These are phyloP conservation scores for Mycena rosella DNA, from an alignment of 768 basidiomycete genomes.

Conservation along the genomic window DNA sequence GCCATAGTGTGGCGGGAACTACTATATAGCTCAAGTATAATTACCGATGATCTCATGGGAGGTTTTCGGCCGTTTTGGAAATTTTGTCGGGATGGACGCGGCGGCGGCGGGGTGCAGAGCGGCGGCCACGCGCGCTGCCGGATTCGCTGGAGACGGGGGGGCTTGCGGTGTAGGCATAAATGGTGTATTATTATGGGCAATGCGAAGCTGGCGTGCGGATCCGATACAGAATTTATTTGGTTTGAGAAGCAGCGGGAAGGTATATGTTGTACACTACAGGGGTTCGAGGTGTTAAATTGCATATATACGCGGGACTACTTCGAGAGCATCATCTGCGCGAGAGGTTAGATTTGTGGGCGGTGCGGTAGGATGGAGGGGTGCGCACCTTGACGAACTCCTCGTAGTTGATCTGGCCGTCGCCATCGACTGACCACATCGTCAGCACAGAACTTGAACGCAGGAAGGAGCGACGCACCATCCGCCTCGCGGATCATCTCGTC, in stretches of 20 bases:
- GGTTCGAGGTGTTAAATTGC: conserved; percentile 30
- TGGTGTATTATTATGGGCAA: background rate
- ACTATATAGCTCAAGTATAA: too few relatives aligned
- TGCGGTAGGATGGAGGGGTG: background rate
- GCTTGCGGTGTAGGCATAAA: conserved; percentile 38
- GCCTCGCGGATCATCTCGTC: conserved; percentile 61
- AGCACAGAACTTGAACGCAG: background rate
- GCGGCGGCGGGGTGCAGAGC: conserved; percentile 54
- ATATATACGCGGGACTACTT: conserved; percentile 39
- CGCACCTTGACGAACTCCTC: conserved; percentile 48
- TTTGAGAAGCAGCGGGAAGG: conserved; percentile 5
- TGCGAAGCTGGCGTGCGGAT: background rate
- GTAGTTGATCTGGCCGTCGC: conserved; percentile 38
- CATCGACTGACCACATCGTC: conserved; percentile 22
- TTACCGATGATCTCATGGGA: too few relatives aligned
- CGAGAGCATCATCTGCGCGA: conserved; percentile 49
- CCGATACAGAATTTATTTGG: conserved; percentile 5
- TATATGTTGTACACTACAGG: conserved; percentile 35
- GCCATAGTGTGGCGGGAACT: too few relatives aligned
- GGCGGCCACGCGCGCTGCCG: conserved; percentile 47
- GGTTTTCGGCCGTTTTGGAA: too few relatives aligned
- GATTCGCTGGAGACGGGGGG: conserved; percentile 57
- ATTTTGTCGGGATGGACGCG: too few relatives aligned
- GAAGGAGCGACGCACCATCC: conserved; percentile 57
- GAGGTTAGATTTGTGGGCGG: conserved; percentile 8